Percentiles rank a stretch among this genome's conserved stretches.
These are phyloP conservation scores for Trichosanthes truncata DNA, from an alignment of 306 rosid genomes.

Conservation along the genomic window DNA sequence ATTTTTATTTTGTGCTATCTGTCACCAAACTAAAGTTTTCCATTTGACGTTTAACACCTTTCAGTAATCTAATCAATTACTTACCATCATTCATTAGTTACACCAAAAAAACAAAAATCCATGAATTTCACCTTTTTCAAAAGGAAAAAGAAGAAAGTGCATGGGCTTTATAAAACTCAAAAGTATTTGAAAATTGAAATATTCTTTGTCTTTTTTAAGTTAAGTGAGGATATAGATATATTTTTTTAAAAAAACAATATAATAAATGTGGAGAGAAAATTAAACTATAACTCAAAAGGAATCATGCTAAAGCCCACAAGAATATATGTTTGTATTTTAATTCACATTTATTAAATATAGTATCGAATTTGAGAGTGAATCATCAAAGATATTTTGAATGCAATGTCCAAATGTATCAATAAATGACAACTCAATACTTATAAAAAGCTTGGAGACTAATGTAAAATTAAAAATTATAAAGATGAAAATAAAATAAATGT, in stretches of 20 bases:
- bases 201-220: neutral
- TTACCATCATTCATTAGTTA: neutral
- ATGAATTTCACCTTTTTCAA: neutral
- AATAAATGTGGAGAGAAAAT: neutral
- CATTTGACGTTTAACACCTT: slow-evolving; percentile 5
- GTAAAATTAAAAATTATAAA: no score
- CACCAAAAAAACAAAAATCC: neutral
- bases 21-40: neutral
- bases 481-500: no score
- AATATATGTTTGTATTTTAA: no score
- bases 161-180: neutral
- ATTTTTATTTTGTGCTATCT: neutral
- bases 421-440: no score
- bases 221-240: neutral
- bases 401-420: no score
- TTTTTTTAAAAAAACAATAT: no score
- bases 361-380: no score
- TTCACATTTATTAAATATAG: no score
- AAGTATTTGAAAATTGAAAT: neutral
- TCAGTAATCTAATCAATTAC: slow-evolving; percentile 1
- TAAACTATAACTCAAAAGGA: neutral
- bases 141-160: neutral
- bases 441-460: no score
- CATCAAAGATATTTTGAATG: no score
- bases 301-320: no score